Percentiles rank a stretch among this genome's conserved stretches.
phyloP scores from a whole-genome alignment of 2,329 filamentous ascomycete genomes.

The Talaromyces atroroseus region DNA sequence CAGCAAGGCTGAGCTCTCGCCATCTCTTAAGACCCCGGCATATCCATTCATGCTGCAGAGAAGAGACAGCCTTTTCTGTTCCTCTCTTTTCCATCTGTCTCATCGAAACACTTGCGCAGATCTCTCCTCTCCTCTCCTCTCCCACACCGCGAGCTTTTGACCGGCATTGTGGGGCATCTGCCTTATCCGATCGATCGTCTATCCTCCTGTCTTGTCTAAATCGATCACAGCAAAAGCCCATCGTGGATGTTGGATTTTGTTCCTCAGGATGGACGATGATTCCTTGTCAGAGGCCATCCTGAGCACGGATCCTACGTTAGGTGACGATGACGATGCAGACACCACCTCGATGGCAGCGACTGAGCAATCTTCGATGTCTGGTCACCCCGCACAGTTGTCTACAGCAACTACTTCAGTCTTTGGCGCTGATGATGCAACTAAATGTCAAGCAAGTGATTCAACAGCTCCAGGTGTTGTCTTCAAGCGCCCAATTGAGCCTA shows the following conservation, averaged over 20 bases:
- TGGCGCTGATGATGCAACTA: background rate
- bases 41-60: background rate
- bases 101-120: background rate
- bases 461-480: background rate
- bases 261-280: constrained; percentile 2
- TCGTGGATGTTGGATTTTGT: background rate
- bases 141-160: background rate
- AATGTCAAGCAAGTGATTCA: background rate
- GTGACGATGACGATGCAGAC: constrained; percentile 1
- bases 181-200: background rate
- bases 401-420: background rate
- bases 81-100: background rate
- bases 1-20: background rate
- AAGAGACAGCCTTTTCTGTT: background rate
- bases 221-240: background rate
- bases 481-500: background rate
- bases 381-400: background rate
- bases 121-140: background rate
- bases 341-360: background rate
- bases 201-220: background rate
- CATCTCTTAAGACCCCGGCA: background rate
- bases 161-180: background rate
- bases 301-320: background rate
- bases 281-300: background rate
- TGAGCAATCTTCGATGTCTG: background rate